Conservation (phyloP, 148 eudicot genomes). For the Silene conica region DNA sequence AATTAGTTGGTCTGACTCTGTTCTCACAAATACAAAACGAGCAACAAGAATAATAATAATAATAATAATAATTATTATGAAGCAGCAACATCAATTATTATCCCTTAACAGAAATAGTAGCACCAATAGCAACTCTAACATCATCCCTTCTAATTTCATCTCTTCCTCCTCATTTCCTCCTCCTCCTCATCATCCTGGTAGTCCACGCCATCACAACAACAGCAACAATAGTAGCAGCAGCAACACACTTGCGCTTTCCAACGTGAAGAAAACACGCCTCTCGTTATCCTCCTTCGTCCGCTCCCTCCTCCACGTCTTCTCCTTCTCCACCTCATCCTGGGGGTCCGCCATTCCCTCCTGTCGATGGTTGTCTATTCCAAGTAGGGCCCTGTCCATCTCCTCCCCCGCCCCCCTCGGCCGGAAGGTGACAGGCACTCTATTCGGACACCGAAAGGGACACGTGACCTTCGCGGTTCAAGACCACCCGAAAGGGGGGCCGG, state of each 20-base stretch:
- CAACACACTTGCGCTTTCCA: constrained; percentile 22
- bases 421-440: constrained; percentile 77
- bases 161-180: constrained; percentile 1
- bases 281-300: constrained; percentile 40
- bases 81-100: constrained; percentile 11
- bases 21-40: background rate
- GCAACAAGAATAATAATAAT: constrained; percentile 4
- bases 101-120: constrained; percentile 18
- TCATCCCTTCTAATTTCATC: constrained; percentile 32
- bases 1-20: too few species aligned
- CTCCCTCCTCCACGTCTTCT: constrained; percentile 44
- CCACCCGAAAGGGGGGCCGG: constrained; percentile 52
- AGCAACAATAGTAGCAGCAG: background rate
- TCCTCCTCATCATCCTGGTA: background rate
- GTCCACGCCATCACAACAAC: constrained; percentile 6
- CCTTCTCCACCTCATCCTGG: constrained; percentile 34
- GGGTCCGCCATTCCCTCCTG: constrained; percentile 39
- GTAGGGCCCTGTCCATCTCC: constrained; percentile 12
- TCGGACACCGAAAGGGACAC: constrained; percentile 78
- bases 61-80: too few species aligned
- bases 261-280: constrained; percentile 24
- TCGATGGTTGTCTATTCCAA: constrained; percentile 34
- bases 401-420: constrained; percentile 43
- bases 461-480: constrained; percentile 73
- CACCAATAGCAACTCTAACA: constrained; percentile 29